Evolutionary conservation across 345 rosid species (phyloP).

Genomic region (Odontarrhena argentea): DNA sequence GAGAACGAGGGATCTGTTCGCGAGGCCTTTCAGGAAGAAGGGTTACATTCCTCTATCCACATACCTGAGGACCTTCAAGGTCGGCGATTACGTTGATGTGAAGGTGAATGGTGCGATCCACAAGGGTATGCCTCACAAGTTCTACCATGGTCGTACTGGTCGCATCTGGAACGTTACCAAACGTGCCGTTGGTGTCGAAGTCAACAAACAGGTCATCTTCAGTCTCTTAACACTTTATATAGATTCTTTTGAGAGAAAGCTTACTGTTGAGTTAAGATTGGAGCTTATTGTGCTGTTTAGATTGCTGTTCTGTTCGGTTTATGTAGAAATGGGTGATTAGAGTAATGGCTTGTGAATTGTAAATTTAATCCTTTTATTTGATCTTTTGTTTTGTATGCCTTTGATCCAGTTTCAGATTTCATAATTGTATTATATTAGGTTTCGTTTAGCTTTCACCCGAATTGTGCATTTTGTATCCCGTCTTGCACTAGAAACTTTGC

Average conservation of each 20-base stretch:
- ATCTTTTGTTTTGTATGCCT: neutral
- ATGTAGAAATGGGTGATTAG: neutral
- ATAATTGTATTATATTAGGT: neutral
- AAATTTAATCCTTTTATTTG: neutral
- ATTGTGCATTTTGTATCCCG: neutral
- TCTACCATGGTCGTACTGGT: conserved; percentile 90
- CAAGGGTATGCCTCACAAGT: conserved; percentile 95
- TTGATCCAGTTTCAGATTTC: neutral
- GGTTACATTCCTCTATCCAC: conserved; percentile 74
- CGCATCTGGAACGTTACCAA: conserved; percentile 89
- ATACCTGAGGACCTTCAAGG: conserved; percentile 68
- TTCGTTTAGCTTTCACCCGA: neutral
- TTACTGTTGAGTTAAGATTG: neutral
- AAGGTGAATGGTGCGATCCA: conserved; percentile 86
- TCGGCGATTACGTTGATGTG: conserved; percentile 75
- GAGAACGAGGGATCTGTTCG: conserved; percentile 73
- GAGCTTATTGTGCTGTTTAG: neutral
- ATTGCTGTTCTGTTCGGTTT: neutral
- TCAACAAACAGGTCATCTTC: conserved; percentile 67
- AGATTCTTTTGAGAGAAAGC: neutral
- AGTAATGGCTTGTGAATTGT: neutral
- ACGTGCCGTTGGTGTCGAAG: conserved; percentile 81
- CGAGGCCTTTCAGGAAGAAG: conserved; percentile 82
- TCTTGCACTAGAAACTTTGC: neutral
- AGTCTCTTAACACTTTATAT: neutral